These are phyloP conservation scores for Skeletonema menzelii DNA, from an alignment of 108 stramenopile species.

Conservation along the genomic window DNA sequence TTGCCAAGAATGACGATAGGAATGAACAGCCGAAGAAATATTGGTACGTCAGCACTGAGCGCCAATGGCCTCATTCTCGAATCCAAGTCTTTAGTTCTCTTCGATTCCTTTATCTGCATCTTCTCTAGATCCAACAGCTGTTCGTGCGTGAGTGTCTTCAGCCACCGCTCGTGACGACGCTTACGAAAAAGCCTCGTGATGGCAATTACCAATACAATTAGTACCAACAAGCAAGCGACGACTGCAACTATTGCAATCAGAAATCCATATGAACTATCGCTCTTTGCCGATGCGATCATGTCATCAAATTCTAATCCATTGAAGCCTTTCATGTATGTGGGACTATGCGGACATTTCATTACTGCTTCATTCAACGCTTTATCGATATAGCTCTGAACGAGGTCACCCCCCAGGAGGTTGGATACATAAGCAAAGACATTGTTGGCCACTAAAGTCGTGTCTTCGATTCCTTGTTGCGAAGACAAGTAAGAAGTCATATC, in stretches of 20 bases:
- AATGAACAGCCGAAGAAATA: constrained; percentile 45
- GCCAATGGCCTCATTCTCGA: constrained; percentile 53
- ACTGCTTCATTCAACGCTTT: constrained; percentile 59
- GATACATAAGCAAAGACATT: constrained; percentile 48
- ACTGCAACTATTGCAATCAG: constrained; percentile 47
- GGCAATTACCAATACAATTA: constrained; percentile 24
- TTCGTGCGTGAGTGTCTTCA: constrained; percentile 42
- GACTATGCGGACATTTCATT: constrained; percentile 61
- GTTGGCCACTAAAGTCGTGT: constrained; percentile 55
- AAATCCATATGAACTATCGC: constrained; percentile 41
- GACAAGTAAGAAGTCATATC: constrained; percentile 55
- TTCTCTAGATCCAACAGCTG: constrained; percentile 28
- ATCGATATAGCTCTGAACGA: constrained; percentile 66
- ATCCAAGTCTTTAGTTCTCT: constrained; percentile 46
- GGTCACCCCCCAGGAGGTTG: constrained; percentile 53
- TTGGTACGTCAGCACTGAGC: constrained; percentile 50
- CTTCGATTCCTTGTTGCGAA: constrained; percentile 47
- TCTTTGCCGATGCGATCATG: constrained; percentile 13
- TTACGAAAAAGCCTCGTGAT: constrained; percentile 34
- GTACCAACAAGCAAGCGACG: constrained; percentile 17
- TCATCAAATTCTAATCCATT: constrained; percentile 39
- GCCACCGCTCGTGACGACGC: constrained; percentile 56
- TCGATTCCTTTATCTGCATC: constrained; percentile 26
- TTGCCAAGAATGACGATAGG: constrained; percentile 72
- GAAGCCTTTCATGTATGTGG: constrained; percentile 45